These are phyloP conservation scores for Pyrus pyrifolia DNA, from an alignment of 306 rosid species.

Conservation along the genomic window DNA sequence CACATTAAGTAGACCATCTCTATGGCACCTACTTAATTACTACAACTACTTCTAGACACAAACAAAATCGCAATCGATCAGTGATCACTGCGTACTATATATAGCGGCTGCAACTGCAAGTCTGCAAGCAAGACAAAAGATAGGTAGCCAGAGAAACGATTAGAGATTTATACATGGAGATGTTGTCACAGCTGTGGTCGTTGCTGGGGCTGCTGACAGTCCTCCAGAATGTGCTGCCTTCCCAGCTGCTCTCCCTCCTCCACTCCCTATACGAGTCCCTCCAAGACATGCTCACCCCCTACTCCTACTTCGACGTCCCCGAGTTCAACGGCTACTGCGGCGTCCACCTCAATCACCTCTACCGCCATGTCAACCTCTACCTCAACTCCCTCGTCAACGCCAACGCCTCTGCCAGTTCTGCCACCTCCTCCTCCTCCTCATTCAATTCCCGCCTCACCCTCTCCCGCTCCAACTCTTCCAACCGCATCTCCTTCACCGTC, in stretches of 20 bases:
- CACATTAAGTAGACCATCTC: too few relatives aligned
- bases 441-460: slow-evolving; percentile 43
- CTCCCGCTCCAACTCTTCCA: slow-evolving; percentile 77
- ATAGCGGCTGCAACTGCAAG: too few relatives aligned
- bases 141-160: too few relatives aligned
- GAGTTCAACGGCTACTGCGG: slow-evolving; percentile 89
- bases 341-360: slow-evolving; percentile 74
- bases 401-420: slow-evolving; percentile 33
- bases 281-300: slow-evolving; percentile 68
- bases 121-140: too few relatives aligned
- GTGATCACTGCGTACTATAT: too few relatives aligned
- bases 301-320: slow-evolving; percentile 68
- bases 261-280: slow-evolving; percentile 66
- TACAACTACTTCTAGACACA: too few relatives aligned
- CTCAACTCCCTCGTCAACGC: slow-evolving; percentile 41
- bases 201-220: slow-evolving; percentile 72
- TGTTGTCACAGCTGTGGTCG: slow-evolving; percentile 88
- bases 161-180: slow-evolving; percentile 27
- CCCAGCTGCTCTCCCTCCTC: slow-evolving; percentile 72
- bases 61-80: too few relatives aligned
- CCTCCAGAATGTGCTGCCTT: slow-evolving; percentile 69
- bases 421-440: slow-evolving; percentile 23
- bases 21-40: too few relatives aligned
- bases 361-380: slow-evolving; percentile 77
- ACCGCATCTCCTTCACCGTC: slow-evolving; percentile 58